Evolutionary conservation across 257 asterid genomes (phyloP), one percentile per base, ranked within the genome.

Genomic region (Nicotiana attenuata): DNA sequence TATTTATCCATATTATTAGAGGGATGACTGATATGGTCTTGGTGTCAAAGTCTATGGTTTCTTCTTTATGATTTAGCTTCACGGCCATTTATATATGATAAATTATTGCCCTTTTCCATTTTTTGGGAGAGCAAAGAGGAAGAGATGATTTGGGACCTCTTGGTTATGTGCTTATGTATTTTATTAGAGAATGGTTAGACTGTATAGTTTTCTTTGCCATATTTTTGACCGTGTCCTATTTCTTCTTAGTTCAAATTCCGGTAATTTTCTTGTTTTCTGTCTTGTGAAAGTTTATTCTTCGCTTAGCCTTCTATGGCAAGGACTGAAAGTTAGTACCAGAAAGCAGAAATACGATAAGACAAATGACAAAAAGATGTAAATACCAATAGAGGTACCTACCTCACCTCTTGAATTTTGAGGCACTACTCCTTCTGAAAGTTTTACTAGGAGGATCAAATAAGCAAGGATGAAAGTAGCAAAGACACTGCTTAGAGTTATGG

Each of bases 61-160:
- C 31, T 29, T 29, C 31, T 29, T 29, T 29, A 29, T 29, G 31
- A 29, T 29, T 29, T 29, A 29, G 31, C 31, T 29, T 29, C 31
- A 29, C 3, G 3, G 3, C 2, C 31, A 29, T 29, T 29, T 29
- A 29, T n/a, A n/a, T n/a, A n/a, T n/a, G n/a, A n/a, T n/a, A n/a
- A n/a, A n/a, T n/a, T n/a, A n/a, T n/a, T n/a, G n/a, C n/a, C n/a
- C n/a, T 29, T 2, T 29, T 29, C 3, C 3, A 2, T 29, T 29
- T 29, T 2, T 2, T 29, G 31, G 31, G 31, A 93, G 98, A 93
- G 83, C 98, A 93, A 86, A 93, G 98, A 88, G 91, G 98, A 88
- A 89, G 98, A 90, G 97, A 94, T 83, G 98, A 94, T 89, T 85
- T 94, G 87, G 97, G 93, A 85, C 91, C 97, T 78, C 96, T 93